A percentile compares a stretch with the other conserved stretches of the same genome.
Conservation (phyloP, 2,329 filamentous ascomycete genomes). For the Waltergamsia citrina region DNA sequence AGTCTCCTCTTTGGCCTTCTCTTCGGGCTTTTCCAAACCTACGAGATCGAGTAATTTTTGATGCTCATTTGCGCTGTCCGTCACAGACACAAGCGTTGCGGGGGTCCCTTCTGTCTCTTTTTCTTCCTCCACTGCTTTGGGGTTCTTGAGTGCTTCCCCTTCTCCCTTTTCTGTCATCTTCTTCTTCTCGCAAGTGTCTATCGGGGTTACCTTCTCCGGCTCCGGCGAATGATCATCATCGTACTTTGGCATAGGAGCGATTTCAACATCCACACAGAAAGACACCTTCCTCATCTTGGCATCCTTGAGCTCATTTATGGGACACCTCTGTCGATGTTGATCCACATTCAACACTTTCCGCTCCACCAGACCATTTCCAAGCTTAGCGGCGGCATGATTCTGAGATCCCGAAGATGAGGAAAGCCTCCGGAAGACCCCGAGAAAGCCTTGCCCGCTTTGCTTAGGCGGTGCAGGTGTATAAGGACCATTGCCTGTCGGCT, state of each 20-base stretch:
- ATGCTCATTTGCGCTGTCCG: too few species aligned
- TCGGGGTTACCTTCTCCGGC: slow-evolving; percentile 6
- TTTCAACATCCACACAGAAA: slow-evolving; percentile 96
- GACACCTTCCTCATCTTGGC: slow-evolving; percentile 79
- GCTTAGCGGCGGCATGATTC: slow-evolving; percentile 13
- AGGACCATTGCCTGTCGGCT: slow-evolving; percentile 50
- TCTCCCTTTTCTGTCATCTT: slow-evolving; percentile 62
- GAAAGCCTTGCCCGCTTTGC: slow-evolving; percentile 57
- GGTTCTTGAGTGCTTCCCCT: slow-evolving; percentile 62
- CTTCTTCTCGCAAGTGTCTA: slow-evolving; percentile 39
- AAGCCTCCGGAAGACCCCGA: slow-evolving; percentile 74
- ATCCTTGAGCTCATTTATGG: slow-evolving; percentile 68
- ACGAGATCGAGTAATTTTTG: slow-evolving; percentile 17
- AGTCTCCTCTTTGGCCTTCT: slow-evolving; percentile 1
- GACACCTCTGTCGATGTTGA: slow-evolving; percentile 66
- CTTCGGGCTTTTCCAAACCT: slow-evolving; percentile 7
- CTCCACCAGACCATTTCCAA: slow-evolving; percentile 62
- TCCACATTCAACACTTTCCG: slow-evolving; percentile 81
- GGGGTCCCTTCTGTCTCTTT: slow-evolving; percentile 22
- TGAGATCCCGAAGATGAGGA: slow-evolving; percentile 51
- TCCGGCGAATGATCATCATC: slow-evolving; percentile 45
- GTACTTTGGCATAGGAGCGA: slow-evolving; percentile 79
- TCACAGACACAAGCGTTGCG: slow-evolving; percentile 15
- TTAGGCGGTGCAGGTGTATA: slow-evolving; percentile 70
- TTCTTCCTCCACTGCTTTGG: slow-evolving; percentile 45